Evolutionary conservation across 116 monocot genomes (phyloP).

Genomic region (Dioscorea cayenensis): DNA sequence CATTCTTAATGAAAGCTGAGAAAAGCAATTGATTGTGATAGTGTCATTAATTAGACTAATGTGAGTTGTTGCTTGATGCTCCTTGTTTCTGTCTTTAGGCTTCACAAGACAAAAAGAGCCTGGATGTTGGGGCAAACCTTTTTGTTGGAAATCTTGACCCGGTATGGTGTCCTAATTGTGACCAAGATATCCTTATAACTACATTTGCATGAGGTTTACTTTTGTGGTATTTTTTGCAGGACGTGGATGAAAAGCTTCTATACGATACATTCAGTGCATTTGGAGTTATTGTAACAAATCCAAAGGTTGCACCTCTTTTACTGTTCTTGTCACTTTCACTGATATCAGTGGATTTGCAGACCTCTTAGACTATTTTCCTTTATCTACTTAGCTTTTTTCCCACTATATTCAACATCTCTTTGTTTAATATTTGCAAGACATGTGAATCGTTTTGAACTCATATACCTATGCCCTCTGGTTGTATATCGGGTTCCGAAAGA

Average conservation of each 20-base stretch:
- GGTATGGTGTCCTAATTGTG: conserved; percentile 18
- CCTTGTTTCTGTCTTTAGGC: conserved; percentile 40
- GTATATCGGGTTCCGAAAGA: too few species aligned
- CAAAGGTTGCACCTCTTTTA: conserved; percentile 43
- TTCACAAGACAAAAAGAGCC: conserved; percentile 98
- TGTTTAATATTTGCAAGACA: not conserved
- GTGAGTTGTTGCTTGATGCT: not conserved
- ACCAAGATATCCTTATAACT: too few species aligned
- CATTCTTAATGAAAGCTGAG: too few species aligned
- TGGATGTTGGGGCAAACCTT: conserved; percentile 97
- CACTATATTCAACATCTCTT: not conserved
- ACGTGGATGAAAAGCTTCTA: conserved; percentile 96
- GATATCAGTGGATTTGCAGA: not conserved
- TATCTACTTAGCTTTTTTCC: not conserved
- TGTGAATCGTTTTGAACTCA: not conserved
- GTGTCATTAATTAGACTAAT: not conserved
- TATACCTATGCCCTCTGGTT: too few species aligned
- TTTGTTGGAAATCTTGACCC: conserved; percentile 98
- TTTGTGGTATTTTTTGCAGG: conserved; percentile 35
- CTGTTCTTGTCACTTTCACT: not conserved
- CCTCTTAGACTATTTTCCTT: not conserved
- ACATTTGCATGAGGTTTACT: not conserved
- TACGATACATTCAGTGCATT: conserved; percentile 99
- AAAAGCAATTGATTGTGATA: too few species aligned
- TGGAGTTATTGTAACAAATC: conserved; percentile 93